Base-by-base conservation (phyloP, 768 basidiomycete genomes). In the Rhodotorula babjevae region DNA sequence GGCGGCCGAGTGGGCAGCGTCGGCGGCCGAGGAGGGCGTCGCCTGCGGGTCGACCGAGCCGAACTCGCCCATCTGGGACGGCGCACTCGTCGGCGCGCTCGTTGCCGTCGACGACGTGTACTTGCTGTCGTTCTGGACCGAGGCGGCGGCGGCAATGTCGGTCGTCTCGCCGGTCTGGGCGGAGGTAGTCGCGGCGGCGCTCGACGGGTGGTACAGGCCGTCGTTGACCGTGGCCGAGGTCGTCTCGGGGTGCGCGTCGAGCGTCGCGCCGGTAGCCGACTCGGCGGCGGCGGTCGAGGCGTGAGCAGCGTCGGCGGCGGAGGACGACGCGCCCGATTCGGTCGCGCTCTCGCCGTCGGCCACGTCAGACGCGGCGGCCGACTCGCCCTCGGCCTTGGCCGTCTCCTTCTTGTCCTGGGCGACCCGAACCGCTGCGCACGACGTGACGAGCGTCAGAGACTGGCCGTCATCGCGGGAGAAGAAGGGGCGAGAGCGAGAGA, bases 151-250 rank as follows among this genome's bases (percentile, higher is more conserved):
- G 25, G 44, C 40, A 36, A 25, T 46, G 33, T 21, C 33, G 59
- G 7, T 23, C 27, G 25, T 1, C 27, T n/a, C 55, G 40, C 9
- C 42, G 40, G 52, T 55, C 44, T 7, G 14, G 36, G 36, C 36
- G 9, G 36, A 36, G 9, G 46, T 21, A 9, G 47, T 23, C 1
- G 47, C 47, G 47, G 47, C 47, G 47, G 18, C 19, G 21, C 19
- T 49, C 50, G 68, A 57, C 18, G 69, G 23, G 29, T 61, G 63
- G 44, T 70, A 70, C 27, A 49, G 44, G 16, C 69, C 69, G 44
- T 70, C 69, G 63, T 70, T 55, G 59, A 16, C 21, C 19, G 53
- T 21, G 6, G 53, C 53, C 27, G 53, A 53, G 18, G n/a, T n/a
- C 53, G 53, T 29, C 6, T 9, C 19, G 19, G 59, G 27, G 36